Base-by-base conservation (phyloP, 2,329 filamentous ascomycete genomes). In the Fusarium drepaniforme region DNA sequence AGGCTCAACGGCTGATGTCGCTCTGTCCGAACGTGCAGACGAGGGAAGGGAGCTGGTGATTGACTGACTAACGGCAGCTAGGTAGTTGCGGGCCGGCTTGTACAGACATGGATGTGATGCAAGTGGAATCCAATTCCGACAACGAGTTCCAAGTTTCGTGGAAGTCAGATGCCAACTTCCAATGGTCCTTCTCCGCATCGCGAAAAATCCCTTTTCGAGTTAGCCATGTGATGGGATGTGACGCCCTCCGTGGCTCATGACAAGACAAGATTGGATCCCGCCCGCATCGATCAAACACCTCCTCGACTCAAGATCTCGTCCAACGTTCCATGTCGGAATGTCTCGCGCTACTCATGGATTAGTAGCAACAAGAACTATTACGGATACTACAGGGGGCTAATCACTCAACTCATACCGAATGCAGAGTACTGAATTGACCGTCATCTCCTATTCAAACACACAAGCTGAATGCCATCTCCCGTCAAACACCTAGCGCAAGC, bases 221-320 rank as follows among this genome's bases (percentile, higher is more conserved):
- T 75, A 73, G 73, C 70, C 73, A 73, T 75, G 73, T 75, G 73
- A 75, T 65, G 28, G 64, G 59, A 75, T 73, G 70, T 75, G 73
- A 75, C 73, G 70, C 64, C 68, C 64, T 53, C 63, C 30, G 73
- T 70, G 72, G 62, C 64, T 75, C 57, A 60, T 44, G 35, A 65
- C 49, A 68, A 69, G 65, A 66, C 57, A 42, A 62, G 57, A 73
- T 75, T 75, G 69, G 72, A 65, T 70, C 30, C 28, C 30, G 15
- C 65, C 37, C 51, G 23, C 53, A 30, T 62, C 21, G 30, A 74
- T 28, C 38, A 53, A 72, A 30, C 68, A 72, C 72, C 60, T 74
- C 68, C 46, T 58, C 53, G 23, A 33, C 28, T 56, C 28, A 30
- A 21, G 18, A 37, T 38, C 33, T 21, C 21, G 53, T 30, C 57